Evolutionary conservation across 768 basidiomycete genomes (phyloP).

Genomic region (Russula emetica): DNA sequence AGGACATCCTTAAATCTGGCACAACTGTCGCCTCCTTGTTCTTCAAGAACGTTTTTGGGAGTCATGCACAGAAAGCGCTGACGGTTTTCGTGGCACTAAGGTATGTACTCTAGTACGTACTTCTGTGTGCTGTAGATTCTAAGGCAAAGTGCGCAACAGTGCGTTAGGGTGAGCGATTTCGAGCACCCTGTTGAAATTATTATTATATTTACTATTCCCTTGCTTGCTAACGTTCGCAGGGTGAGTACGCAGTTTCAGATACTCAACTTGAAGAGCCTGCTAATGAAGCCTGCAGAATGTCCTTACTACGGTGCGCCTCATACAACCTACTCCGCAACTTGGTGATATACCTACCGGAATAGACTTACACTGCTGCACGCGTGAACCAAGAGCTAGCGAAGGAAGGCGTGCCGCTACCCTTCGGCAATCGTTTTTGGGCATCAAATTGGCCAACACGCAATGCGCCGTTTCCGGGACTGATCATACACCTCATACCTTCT

Average conservation of each 20-base stretch:
- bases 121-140: too few relatives aligned
- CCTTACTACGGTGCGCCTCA: conserved; percentile 10
- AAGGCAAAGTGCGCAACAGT: conserved; percentile 27
- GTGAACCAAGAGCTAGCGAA: conserved; percentile 62
- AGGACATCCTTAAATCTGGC: conserved; percentile 46
- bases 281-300: conserved; percentile 17
- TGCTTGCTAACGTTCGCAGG: not conserved
- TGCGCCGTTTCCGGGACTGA: conserved; percentile 53
- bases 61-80: conserved; percentile 47
- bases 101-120: conserved; percentile 32
- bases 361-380: conserved; percentile 50
- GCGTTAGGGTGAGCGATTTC: conserved; percentile 35
- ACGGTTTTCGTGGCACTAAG: conserved; percentile 56
- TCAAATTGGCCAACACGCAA: conserved; percentile 59
- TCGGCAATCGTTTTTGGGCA: conserved; percentile 57
- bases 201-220: not conserved
- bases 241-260: conserved; percentile 1
- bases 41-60: conserved; percentile 58
- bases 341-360: not conserved
- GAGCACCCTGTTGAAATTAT: not conserved
- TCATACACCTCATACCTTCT: conserved; percentile 53
- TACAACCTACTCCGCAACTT: not conserved
- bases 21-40: conserved; percentile 57
- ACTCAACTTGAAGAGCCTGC: not conserved
- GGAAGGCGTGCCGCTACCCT: conserved; percentile 59